Percentiles rank a stretch among this genome's conserved stretches.
Conservation (phyloP, 345 rosid species). For the Microthlaspi erraticum region DNA sequence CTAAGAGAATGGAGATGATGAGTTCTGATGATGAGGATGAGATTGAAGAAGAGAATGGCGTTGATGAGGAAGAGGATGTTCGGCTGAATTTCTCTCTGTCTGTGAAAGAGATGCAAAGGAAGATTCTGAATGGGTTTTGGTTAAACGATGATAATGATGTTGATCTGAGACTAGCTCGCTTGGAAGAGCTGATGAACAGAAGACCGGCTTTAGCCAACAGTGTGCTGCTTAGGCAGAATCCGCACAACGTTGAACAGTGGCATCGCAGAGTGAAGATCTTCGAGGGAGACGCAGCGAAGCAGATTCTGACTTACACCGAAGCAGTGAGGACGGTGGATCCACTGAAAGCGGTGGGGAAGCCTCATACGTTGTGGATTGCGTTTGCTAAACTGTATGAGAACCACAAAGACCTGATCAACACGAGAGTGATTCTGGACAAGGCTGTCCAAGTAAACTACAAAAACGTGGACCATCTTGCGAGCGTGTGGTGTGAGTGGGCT, state of each 20-base stretch:
- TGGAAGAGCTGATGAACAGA: slow-evolving; percentile 79
- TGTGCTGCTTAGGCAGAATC: slow-evolving; percentile 92
- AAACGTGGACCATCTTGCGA: slow-evolving; percentile 87
- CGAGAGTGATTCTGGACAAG: slow-evolving; percentile 94
- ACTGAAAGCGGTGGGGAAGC: slow-evolving; percentile 97
- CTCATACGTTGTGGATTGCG: slow-evolving; percentile 92
- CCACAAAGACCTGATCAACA: slow-evolving; percentile 79
- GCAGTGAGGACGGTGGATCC: slow-evolving; percentile 97
- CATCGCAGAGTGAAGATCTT: slow-evolving; percentile 92
- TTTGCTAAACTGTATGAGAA: slow-evolving; percentile 89
- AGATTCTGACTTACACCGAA: slow-evolving; percentile 91
- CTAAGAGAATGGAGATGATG: slow-evolving; percentile 70
- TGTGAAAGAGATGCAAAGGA: slow-evolving; percentile 69
- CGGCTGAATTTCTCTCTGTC: slow-evolving; percentile 64
- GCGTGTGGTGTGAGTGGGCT: slow-evolving; percentile 98
- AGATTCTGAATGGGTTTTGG: slow-evolving; percentile 85
- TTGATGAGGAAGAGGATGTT: slow-evolving; percentile 67
- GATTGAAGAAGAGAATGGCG: slow-evolving; percentile 54
- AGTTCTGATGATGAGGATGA: slow-evolving; percentile 69
- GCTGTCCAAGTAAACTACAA: slow-evolving; percentile 97
- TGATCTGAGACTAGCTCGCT: slow-evolving; percentile 82
- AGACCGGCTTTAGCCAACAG: slow-evolving; percentile 93
- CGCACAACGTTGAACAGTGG: slow-evolving; percentile 99
- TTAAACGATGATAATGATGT: slow-evolving; percentile 82
- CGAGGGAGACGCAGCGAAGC: slow-evolving; percentile 86